Conservation (phyloP, 2,329 filamentous ascomycete genomes). For the Epichloe sylvatica region DNA sequence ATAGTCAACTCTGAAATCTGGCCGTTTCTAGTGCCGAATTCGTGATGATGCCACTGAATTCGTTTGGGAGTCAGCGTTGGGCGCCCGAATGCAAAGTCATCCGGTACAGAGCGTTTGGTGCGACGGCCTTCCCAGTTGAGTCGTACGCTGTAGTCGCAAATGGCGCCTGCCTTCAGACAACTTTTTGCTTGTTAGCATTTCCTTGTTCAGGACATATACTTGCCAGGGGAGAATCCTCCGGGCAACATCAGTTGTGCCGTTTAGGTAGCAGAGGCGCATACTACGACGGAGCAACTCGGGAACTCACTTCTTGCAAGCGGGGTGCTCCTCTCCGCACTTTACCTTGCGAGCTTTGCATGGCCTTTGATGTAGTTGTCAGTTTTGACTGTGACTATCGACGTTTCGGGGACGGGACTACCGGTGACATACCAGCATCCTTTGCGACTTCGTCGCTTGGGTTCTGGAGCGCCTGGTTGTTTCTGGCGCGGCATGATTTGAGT, state of each 20-base stretch:
- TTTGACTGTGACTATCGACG: background rate
- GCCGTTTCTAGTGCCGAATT: background rate
- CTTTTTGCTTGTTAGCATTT: constrained; percentile 13
- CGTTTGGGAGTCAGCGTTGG: background rate
- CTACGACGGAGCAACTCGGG: background rate
- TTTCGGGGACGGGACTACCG: background rate
- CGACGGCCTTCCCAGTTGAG: constrained; percentile 65
- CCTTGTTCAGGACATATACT: background rate
- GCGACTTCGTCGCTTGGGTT: constrained; percentile 31
- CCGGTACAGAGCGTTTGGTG: constrained; percentile 8
- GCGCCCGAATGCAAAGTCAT: background rate
- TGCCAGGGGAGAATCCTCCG: no score
- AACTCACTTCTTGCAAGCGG: constrained; percentile 49
- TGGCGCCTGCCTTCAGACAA: constrained; percentile 56
- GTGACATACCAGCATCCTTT: constrained; percentile 30
- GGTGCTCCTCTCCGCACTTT: constrained; percentile 70
- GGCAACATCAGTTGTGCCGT: background rate
- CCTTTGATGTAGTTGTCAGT: constrained; percentile 28
- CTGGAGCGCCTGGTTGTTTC: constrained; percentile 27
- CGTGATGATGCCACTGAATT: constrained; percentile 1
- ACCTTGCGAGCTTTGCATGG: constrained; percentile 60
- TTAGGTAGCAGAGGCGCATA: background rate
- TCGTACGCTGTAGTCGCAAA: constrained; percentile 68
- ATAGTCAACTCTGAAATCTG: background rate
- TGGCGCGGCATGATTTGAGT: constrained; percentile 25